These are phyloP conservation scores for Capsicum baccatum DNA, from an alignment of 257 asterid genomes.

Conservation along the genomic window DNA sequence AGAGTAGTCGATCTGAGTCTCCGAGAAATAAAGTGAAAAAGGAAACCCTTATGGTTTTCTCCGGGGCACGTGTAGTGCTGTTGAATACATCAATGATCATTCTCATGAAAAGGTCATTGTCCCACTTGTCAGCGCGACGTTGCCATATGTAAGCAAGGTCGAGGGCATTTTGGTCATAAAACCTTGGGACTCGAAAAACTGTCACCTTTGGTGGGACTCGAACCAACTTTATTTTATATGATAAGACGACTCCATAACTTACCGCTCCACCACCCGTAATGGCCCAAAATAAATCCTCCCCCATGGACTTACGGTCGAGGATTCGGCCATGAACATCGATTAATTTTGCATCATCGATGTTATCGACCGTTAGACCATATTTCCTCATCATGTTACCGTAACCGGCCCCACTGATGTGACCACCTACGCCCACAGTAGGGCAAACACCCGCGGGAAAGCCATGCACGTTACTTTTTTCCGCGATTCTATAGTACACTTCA, in stretches of 20 bases:
- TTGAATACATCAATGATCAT: slow-evolving; percentile 10
- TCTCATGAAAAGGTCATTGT: slow-evolving; percentile 26
- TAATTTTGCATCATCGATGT: slow-evolving; percentile 29
- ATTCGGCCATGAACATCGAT: slow-evolving; percentile 29
- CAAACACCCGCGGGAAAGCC: slow-evolving; percentile 37
- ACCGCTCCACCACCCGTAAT: slow-evolving; percentile 32
- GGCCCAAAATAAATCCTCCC: slow-evolving; percentile 40
- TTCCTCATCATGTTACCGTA: slow-evolving; percentile 37
- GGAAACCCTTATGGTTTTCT: slow-evolving; percentile 15
- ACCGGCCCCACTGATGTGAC: slow-evolving; percentile 35
- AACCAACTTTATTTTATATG: slow-evolving; percentile 24
- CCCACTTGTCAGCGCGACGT: slow-evolving; percentile 7
- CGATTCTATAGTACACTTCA: slow-evolving; percentile 34
- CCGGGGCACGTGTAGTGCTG: not conserved
- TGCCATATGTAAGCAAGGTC: slow-evolving; percentile 7
- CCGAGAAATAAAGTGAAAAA: slow-evolving; percentile 30
- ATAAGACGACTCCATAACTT: slow-evolving; percentile 29
- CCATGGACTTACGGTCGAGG: slow-evolving; percentile 28
- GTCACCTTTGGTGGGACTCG: slow-evolving; percentile 31
- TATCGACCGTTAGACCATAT: slow-evolving; percentile 31
- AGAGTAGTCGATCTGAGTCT: not conserved
- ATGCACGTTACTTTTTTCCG: slow-evolving; percentile 29
- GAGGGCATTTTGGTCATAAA: slow-evolving; percentile 18
- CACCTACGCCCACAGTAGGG: slow-evolving; percentile 36
- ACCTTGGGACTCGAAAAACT: not conserved